A percentile compares a stretch with the other conserved stretches of the same genome.
Evolutionary conservation across 2,329 filamentous ascomycete genomes (phyloP).

Genomic region (Stagonosporopsis tanaceti): DNA sequence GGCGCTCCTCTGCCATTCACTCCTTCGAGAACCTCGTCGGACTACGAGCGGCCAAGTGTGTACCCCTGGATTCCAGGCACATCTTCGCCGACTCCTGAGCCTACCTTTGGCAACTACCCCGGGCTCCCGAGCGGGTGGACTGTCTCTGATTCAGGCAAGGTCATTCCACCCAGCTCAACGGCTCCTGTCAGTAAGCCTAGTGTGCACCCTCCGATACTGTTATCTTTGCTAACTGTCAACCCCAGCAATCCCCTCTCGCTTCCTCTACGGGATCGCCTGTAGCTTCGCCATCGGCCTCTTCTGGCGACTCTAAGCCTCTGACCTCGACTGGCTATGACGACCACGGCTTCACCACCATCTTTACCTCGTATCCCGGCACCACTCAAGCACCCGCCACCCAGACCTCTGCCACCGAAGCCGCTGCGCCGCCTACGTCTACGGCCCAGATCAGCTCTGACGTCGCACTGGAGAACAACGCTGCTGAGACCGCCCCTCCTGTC

Average conservation of each 20-base stretch:
- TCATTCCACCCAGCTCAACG: slow-evolving; percentile 75
- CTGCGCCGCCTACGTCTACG: slow-evolving; percentile 7
- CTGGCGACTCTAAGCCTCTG: slow-evolving; percentile 44
- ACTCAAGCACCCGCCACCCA: slow-evolving; percentile 19
- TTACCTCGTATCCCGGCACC: slow-evolving; percentile 40
- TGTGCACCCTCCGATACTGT: slow-evolving; percentile 19
- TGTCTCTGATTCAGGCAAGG: slow-evolving; percentile 79
- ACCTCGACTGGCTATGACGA: slow-evolving; percentile 58
- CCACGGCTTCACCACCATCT: slow-evolving; percentile 59
- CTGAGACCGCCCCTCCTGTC: slow-evolving; percentile 11
- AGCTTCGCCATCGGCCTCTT: slow-evolving; percentile 43
- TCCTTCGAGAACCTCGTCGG: slow-evolving; percentile 64
- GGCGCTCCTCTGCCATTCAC: slow-evolving; percentile 73
- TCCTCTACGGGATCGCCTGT: slow-evolving; percentile 62
- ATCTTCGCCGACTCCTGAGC: slow-evolving; percentile 59
- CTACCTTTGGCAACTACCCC: slow-evolving; percentile 56
- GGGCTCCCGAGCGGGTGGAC: slow-evolving; percentile 82
- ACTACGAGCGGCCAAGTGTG: slow-evolving; percentile 52
- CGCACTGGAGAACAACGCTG: slow-evolving; percentile 22
- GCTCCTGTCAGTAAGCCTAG: slow-evolving; percentile 69
- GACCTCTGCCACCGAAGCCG: slow-evolving; percentile 7
- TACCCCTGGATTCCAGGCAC: slow-evolving; percentile 70
- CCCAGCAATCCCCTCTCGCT: slow-evolving; percentile 60
- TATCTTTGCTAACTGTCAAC: slow-evolving; percentile 25
- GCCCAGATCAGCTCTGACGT: slow-evolving; percentile 5